Percentiles rank a stretch among this genome's conserved stretches.
Evolutionary conservation across 306 rosid genomes (phyloP).

Genomic region (Acacia crassicarpa): DNA sequence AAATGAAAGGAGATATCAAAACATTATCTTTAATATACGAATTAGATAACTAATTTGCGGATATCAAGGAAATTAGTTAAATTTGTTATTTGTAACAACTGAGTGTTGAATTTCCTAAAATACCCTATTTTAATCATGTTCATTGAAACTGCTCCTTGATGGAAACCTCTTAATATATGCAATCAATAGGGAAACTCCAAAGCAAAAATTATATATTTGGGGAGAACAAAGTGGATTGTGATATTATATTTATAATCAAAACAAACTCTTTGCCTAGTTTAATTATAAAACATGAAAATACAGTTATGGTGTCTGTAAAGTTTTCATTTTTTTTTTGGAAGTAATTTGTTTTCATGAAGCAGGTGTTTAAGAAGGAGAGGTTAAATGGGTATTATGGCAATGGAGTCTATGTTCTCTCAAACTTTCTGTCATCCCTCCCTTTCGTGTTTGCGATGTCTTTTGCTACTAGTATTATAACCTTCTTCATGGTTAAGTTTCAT

Average conservation of each 20-base stretch:
- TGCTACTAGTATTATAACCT: conserved; percentile 60
- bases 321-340: not conserved
- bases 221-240: no score
- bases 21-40: not conserved
- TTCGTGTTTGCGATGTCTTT: conserved; percentile 76
- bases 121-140: no score
- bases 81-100: no score
- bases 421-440: conserved; percentile 83
- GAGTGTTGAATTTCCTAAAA: no score
- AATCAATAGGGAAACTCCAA: no score
- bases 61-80: no score
- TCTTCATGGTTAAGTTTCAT: conserved; percentile 76
- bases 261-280: no score
- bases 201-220: no score
- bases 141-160: no score
- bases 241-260: no score
- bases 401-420: conserved; percentile 65
- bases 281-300: not conserved
- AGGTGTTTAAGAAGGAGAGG: conserved; percentile 84
- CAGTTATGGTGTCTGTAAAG: not conserved
- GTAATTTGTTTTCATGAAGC: not conserved
- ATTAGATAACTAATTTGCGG: no score
- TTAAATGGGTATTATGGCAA: conserved; percentile 74
- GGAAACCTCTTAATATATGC: no score
- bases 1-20: not conserved